Evolutionary conservation across 768 basidiomycete species (phyloP).

Genomic region (Russula olivacea): DNA sequence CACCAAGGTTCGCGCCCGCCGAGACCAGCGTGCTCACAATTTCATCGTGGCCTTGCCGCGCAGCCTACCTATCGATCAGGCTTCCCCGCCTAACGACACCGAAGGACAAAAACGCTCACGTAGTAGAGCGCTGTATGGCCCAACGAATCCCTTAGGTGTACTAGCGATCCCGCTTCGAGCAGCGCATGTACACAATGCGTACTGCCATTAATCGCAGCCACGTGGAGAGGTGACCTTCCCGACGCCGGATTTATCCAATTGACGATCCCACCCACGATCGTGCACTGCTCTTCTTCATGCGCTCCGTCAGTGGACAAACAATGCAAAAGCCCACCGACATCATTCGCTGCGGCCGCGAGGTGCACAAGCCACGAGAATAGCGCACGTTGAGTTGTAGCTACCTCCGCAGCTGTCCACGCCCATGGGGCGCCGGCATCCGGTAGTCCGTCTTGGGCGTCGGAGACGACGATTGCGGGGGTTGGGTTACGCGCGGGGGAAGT

Average conservation of each 20-base stretch:
- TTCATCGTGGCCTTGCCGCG: conserved; percentile 58
- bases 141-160: conserved; percentile 72
- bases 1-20: conserved; percentile 70
- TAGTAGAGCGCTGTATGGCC: conserved; percentile 85
- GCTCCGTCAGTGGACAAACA: conserved; percentile 40
- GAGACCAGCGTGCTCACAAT: conserved; percentile 60
- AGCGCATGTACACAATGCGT: conserved; percentile 40
- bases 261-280: conserved; percentile 61
- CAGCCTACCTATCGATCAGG: conserved; percentile 45
- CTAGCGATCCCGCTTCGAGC: conserved; percentile 69
- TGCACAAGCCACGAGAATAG: conserved; percentile 75
- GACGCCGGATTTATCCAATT: conserved; percentile 68
- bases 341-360: conserved; percentile 68
- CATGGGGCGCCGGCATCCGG: conserved; percentile 53
- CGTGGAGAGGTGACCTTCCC: conserved; percentile 71
- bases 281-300: conserved; percentile 28
- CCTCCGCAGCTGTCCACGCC: conserved; percentile 76
- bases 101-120: conserved; percentile 37
- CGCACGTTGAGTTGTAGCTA: conserved; percentile 58
- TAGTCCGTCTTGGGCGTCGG: conserved; percentile 37
- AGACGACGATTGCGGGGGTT: conserved; percentile 36
- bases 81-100: not conserved
- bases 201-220: conserved; percentile 68
- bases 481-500: conserved; percentile 38
- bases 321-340: conserved; percentile 53